A percentile compares a stretch with the other conserved stretches of the same genome.
phyloP scores from a whole-genome alignment of 1,139 yeast genomes.

The Candida labiduridarum region DNA sequence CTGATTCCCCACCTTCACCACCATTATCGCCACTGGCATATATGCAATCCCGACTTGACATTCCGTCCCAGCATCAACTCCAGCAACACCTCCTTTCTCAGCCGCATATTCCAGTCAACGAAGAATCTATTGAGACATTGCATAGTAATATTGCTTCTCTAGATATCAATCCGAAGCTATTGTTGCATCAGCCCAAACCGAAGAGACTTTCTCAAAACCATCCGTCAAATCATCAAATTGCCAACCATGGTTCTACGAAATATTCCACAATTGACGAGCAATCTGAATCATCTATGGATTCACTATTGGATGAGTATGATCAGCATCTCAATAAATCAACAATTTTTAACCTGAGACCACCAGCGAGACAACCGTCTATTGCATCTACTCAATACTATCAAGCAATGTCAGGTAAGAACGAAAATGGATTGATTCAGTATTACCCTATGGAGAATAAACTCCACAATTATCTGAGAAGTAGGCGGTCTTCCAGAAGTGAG shows the following conservation, averaged over 20 bases:
- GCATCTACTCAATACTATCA: conserved; percentile 25
- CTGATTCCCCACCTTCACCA: conserved; percentile 52
- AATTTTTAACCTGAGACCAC: conserved; percentile 24
- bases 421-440: conserved; percentile 19
- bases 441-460: conserved; percentile 42
- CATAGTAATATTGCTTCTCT: conserved; percentile 37
- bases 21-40: conserved; percentile 39
- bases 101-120: conserved; percentile 18
- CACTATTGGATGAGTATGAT: conserved; percentile 55
- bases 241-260: not conserved
- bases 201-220: conserved; percentile 9
- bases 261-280: conserved; percentile 17
- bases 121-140: conserved; percentile 27
- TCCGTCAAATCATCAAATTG: conserved; percentile 20
- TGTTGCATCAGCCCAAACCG: conserved; percentile 24
- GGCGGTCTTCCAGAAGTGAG: conserved; percentile 46
- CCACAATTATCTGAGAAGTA: conserved; percentile 24
- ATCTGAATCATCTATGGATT: conserved; percentile 51
- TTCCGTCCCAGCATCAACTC: not conserved
- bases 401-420: conserved; percentile 14
- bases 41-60: conserved; percentile 14
- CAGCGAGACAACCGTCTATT: conserved; percentile 31
- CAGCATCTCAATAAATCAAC: conserved; percentile 38
- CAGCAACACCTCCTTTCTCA: conserved; percentile 3
- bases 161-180: conserved; percentile 19